phyloP scores from a whole-genome alignment of 1,284 basidiomycete genomes.

The Ustilago tritici region DNA sequence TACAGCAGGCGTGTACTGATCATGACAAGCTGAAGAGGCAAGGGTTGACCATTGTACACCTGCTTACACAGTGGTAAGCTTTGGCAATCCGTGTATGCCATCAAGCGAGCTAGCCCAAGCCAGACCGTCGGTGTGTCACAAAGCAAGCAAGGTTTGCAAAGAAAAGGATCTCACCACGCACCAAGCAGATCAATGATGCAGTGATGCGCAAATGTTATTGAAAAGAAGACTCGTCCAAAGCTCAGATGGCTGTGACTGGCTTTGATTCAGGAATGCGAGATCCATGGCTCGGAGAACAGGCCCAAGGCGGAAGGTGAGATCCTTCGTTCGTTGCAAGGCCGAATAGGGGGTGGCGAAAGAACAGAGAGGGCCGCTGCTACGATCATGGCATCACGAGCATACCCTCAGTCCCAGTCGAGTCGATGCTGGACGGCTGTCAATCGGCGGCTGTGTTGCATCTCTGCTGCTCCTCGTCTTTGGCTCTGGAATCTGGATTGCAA shows the following conservation, averaged over 20 bases:
- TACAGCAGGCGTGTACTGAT: background rate
- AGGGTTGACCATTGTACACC: background rate
- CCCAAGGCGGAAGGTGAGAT: constrained; percentile 2
- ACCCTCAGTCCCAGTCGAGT: background rate
- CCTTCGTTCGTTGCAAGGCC: background rate
- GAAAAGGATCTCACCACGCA: background rate
- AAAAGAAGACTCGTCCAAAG: constrained; percentile 3
- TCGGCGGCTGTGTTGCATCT: constrained; percentile 14
- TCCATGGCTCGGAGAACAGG: constrained; percentile 2
- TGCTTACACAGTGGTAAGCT: constrained; percentile 5
- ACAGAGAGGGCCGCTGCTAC: background rate
- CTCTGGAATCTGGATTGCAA: constrained; percentile 38
- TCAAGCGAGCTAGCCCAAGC: background rate
- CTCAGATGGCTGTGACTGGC: background rate
- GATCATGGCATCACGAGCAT: background rate
- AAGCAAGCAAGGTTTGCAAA: background rate
- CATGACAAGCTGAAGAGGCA: background rate
- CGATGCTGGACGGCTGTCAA: constrained; percentile 17
- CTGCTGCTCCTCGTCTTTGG: background rate
- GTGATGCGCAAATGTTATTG: background rate
- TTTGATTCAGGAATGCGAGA: background rate
- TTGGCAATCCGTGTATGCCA: constrained; percentile 5
- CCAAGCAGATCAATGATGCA: constrained; percentile 10
- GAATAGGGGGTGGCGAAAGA: background rate
- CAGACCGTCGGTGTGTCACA: constrained; percentile 2